Conservation (phyloP, 306 rosid genomes). For the Albizia julibrissin region DNA sequence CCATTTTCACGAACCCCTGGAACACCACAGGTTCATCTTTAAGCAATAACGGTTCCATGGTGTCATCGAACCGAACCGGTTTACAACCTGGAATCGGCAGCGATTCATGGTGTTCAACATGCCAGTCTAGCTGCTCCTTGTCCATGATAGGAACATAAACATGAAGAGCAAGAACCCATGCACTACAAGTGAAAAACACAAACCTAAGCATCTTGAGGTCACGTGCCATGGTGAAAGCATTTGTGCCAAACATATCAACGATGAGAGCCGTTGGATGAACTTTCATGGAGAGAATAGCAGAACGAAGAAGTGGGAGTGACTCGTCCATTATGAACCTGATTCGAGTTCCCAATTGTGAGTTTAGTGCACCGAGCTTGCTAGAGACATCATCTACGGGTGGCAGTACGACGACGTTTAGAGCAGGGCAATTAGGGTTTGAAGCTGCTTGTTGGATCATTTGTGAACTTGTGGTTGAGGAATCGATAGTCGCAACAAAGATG, state of each 20-base stretch:
- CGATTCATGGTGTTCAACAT: not conserved
- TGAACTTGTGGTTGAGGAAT: not conserved
- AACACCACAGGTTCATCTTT: constrained; percentile 26
- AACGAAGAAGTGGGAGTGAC: not conserved
- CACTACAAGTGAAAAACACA: not conserved
- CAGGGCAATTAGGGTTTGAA: not conserved
- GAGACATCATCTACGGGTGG: not conserved
- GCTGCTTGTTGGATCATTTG: not conserved
- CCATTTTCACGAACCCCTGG: not conserved
- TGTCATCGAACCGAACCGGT: constrained; percentile 8
- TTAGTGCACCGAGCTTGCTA: not conserved
- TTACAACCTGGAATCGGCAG: not conserved
- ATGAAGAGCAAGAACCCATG: not conserved
- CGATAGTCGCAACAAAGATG: not conserved
- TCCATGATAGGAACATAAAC: not conserved
- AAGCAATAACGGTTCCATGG: constrained; percentile 32
- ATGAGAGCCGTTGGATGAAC: constrained; percentile 26
- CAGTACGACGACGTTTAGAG: not conserved
- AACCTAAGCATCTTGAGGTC: constrained; percentile 37
- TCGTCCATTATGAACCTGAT: not conserved
- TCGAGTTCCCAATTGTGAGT: not conserved
- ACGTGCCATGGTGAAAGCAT: constrained; percentile 25
- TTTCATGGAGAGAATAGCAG: not conserved
- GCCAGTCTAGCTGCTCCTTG: not conserved
- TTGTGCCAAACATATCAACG: constrained; percentile 41